Evolutionary conservation across 352 stramenopile genomes (phyloP).

Genomic region (Phytophthora pluvialis): DNA sequence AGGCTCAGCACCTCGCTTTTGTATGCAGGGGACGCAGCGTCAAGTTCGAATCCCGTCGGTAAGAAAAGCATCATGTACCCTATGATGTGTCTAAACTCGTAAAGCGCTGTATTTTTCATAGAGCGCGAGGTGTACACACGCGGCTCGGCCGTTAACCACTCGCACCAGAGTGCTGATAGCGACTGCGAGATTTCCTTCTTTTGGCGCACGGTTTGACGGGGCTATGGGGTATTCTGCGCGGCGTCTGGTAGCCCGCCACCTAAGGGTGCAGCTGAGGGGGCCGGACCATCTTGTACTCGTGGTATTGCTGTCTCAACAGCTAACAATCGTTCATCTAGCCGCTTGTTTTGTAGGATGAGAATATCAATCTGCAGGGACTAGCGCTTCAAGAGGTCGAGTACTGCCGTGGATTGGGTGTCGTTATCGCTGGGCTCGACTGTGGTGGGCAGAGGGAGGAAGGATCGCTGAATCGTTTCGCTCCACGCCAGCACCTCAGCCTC

Average conservation of each 20-base stretch:
- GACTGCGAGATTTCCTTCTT: slow-evolving; percentile 17
- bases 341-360: neutral
- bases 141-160: slow-evolving; percentile 18
- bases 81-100: slow-evolving; percentile 19
- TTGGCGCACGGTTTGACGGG: neutral
- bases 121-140: slow-evolving; percentile 10
- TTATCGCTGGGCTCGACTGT: neutral
- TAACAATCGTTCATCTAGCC: neutral
- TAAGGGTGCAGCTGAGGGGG: too few species aligned
- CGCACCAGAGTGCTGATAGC: slow-evolving; percentile 6
- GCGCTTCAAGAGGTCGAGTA: neutral
- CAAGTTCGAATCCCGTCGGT: slow-evolving; percentile 10
- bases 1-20: slow-evolving; percentile 12
- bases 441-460: too few species aligned
- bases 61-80: slow-evolving; percentile 27
- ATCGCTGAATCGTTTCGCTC: neutral
- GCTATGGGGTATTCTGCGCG: too few species aligned
- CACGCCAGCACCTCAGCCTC: neutral
- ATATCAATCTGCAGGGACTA: neutral
- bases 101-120: slow-evolving; percentile 20
- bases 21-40: slow-evolving; percentile 2
- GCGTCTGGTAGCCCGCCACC: too few species aligned
- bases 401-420: neutral
- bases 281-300: too few species aligned
- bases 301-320: neutral